Evolutionary conservation across 352 stramenopile genomes (phyloP), one percentile per base, ranked within the genome.

Genomic region (Phytophthora pluvialis): DNA sequence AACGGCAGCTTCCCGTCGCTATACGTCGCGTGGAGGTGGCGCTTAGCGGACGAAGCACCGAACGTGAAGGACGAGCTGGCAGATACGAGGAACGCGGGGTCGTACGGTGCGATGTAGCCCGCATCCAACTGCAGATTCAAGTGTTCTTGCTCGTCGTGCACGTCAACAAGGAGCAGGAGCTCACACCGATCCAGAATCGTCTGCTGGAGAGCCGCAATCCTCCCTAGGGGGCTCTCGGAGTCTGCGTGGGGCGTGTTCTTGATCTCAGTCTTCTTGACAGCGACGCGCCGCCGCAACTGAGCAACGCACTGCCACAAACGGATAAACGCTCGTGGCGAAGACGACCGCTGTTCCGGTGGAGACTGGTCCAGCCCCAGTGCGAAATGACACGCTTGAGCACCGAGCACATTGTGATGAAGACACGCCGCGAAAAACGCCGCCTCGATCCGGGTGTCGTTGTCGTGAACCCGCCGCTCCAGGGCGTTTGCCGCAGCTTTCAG

Each of bases 231-330:
- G 9, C 42, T 67, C 26, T 50, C 48, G 2, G 31, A 25, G 3
- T 43, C 44, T 18, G 11, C 12, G 6, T 55, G 38, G 12, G 36
- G 12, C 21, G 12, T 38, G 42, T 75, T 84, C 43, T 81, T 83
- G 26, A 84, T 69, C 36, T 77, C 59, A 1, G 72, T 87, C 49
- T 80, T 85, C 46, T 80, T 77, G 0, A 73, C 32, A 15, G 75
- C 73, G 38, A 85, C 50, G 12, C 60, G 67, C 5, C 76, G 73
- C 4, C 76, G 61, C 10, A 90, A 47, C 9, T 90, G 81, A 3
- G 84, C 85, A 21, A 92, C 83, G 29, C 51, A 61, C 0, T 67
- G 58, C 86, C 86, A 95, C 15, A 77, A 72, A 11, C 8, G 52
- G 0, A 73, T 28, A 39, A 79, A 89, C 0, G 43, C 31, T 7